Percentiles rank a stretch among this genome's conserved stretches.
Conservation (phyloP, 23 red algal species). For the Gracilaria domingensis region DNA sequence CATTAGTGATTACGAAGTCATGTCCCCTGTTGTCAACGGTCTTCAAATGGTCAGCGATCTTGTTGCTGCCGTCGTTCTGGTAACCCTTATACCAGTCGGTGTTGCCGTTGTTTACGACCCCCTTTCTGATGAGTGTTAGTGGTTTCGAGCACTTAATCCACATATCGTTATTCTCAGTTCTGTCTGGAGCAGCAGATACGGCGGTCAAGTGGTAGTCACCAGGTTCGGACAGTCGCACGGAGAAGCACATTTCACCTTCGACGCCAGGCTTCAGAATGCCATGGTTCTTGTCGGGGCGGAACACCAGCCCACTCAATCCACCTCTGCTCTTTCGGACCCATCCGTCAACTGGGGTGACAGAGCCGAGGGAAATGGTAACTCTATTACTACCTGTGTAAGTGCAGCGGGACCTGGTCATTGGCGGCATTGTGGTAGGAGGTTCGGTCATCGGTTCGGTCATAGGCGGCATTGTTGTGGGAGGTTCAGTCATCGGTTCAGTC, state of each 20-base stretch:
- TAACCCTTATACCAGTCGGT: slow-evolving; percentile 54
- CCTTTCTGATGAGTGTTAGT: neutral
- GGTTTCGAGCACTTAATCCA: slow-evolving; percentile 36
- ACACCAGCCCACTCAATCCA: slow-evolving; percentile 35
- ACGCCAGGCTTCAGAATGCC: slow-evolving; percentile 27
- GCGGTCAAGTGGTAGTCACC: slow-evolving; percentile 45
- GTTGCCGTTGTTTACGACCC: neutral
- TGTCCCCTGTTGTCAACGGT: slow-evolving; percentile 24
- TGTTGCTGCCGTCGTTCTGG: slow-evolving; percentile 36
- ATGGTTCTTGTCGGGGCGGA: slow-evolving; percentile 6
- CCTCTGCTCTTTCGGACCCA: slow-evolving; percentile 2
- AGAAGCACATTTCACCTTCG: slow-evolving; percentile 46
- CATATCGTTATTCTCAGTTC: slow-evolving; percentile 58
- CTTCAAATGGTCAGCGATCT: slow-evolving; percentile 23
- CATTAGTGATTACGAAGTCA: slow-evolving; percentile 32
- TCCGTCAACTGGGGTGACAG: slow-evolving; percentile 37
- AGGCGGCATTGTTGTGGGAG: neutral
- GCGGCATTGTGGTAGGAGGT: neutral
- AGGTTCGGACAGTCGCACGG: neutral
- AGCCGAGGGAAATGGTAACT: slow-evolving; percentile 23
- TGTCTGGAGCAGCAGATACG: slow-evolving; percentile 12
- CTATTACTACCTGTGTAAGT: neutral
- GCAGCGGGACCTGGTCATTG: slow-evolving; percentile 1
- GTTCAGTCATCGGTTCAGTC: neutral
- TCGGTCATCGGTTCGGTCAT: slow-evolving; percentile 13